Base-by-base conservation (phyloP, 2,329 filamentous ascomycete species). In the Aspergillus felis region DNA sequence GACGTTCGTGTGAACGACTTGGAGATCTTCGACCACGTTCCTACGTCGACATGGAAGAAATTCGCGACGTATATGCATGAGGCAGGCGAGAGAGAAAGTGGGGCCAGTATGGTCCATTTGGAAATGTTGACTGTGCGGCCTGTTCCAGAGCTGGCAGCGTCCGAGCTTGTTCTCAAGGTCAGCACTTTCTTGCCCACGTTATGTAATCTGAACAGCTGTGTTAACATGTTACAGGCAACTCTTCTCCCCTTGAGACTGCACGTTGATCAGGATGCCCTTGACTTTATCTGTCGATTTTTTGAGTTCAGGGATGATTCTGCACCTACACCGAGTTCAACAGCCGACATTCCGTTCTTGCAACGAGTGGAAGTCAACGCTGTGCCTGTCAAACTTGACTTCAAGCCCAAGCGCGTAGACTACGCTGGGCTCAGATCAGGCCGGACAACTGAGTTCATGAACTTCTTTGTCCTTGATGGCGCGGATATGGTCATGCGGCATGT, bases 371-470 rank as follows among this genome's bases (percentile, higher is more conserved):
- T 99, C 50, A 89, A 91, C 62, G 85, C 90, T 3, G 84, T 99
- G 25, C 87, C 87, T 2, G 83, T 99, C 56, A 92, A 89, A 68
- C 85, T 95, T 3, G 94, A 99, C 74, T 99, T 99, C 78, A 99
- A 99, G 73, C 94, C 94, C 8, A 97, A 99, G 75, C 86, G 91
- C n/a, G 91, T 99, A 20, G 93, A 99, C 73, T 99, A 99, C 66
- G 90, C 87, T 0, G 92, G 92, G 3, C 83, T 99, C 3, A 87
- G 92, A 27, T 97, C 94, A 1, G 94, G 94, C 1, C 91, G 91
- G 64, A 97, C 94, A 0, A 96, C 91, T 0, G 94, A 99, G 72
- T 96, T 99, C 68, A 97, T 97, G 92, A 99, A 99, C 73, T 97
- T 99, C 71, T 84, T 99, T 62, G 90, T 93, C 14, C 84, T 99